Percentiles rank a stretch among this genome's conserved stretches.
Conservation (phyloP, 768 basidiomycete species). For the Pleurotus eryngii region DNA sequence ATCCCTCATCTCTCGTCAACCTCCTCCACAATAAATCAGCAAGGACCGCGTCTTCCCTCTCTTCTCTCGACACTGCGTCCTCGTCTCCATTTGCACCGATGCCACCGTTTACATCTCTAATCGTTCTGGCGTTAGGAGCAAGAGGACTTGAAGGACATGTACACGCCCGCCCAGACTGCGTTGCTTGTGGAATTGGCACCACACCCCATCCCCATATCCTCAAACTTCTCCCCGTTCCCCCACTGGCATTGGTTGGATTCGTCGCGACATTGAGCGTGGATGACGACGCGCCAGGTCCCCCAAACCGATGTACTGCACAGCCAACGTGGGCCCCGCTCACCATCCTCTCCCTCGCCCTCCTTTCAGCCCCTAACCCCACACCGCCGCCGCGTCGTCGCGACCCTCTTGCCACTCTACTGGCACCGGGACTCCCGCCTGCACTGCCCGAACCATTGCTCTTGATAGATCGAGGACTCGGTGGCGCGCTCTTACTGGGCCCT, state of each 20-base stretch:
- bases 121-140: neutral
- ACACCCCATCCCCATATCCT: constrained; percentile 5
- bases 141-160: no score
- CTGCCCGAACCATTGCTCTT: no score
- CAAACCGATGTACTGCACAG: neutral
- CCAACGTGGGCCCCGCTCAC: neutral
- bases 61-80: neutral
- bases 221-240: neutral
- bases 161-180: no score
- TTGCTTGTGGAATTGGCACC: neutral
- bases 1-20: constrained; percentile 2
- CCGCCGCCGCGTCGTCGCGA: neutral
- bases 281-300: neutral
- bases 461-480: no score
- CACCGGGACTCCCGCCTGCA: no score
- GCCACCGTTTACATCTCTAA: neutral
- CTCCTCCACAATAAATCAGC: constrained; percentile 6
- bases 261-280: neutral
- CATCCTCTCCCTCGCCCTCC: neutral
- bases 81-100: neutral
- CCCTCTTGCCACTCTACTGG: no score
- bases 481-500: neutral
- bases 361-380: neutral
- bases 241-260: neutral
- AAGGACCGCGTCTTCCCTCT: neutral